Base-by-base conservation (phyloP, 1,139 yeast species). In the Saccharomyces uvarum region DNA sequence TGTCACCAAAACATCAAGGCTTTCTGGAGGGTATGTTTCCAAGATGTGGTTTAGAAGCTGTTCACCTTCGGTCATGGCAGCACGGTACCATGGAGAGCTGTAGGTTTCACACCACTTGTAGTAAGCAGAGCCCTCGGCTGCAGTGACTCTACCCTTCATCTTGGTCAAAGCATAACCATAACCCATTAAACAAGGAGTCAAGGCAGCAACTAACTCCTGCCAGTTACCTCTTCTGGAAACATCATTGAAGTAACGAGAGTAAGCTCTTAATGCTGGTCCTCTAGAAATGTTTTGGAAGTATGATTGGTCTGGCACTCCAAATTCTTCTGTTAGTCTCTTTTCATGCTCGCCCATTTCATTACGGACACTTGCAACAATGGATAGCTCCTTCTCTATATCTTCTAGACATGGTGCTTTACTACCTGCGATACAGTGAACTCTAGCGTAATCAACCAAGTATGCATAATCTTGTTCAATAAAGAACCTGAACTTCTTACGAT, bases 181-280 rank as follows among this genome's bases (percentile, higher is more conserved):
- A 0, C 96, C 96, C 66, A 84, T 79, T 48, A 86, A 71, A 68
- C 96, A 88, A 0, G 96, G 95, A 2, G 90, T 79, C 52, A 87
- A 70, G 0, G 95, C 88, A 5, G 83, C 78, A 57, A 81, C 80
- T 51, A 85, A 77, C 26, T 84, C 87, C 42, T 84, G 69, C 78
- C 83, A 86, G 64, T 84, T 86, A 16, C 77, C 75, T 47, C 69
- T 72, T 33, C 73, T 70, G 1, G 86, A 85, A 7, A 83, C 71
- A 41, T 79, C 75, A 48, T 77, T 65, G 56, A 88, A 73, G 60
- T 82, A 86, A 48, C 83, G 73, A 44, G 88, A 79, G 66, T 88
- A 88, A 1, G 77, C 77, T 24, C 70, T 63, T 61, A 88, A 80
- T 2, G 86, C 86, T 24, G 75, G 71, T 0, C 82, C 82, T 41